Evolutionary conservation across 2,329 filamentous ascomycete genomes (phyloP).

Genomic region (Penicillium janthinellum): DNA sequence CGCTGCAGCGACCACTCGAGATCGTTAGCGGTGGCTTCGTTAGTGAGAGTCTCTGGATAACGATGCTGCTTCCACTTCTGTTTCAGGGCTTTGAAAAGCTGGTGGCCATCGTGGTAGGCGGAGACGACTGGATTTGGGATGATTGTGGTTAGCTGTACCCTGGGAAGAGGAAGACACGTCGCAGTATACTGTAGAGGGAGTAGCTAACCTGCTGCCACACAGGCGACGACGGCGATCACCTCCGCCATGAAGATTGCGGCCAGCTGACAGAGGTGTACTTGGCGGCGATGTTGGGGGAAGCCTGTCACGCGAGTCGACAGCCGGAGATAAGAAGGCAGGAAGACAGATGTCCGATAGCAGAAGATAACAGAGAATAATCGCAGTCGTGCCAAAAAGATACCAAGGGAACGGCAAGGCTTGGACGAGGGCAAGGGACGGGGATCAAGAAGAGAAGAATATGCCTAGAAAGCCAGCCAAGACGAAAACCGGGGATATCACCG

Average conservation of each 20-base stretch:
- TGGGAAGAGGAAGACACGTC: too few relatives aligned
- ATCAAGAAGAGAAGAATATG: not conserved
- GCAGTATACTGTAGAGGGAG: not conserved
- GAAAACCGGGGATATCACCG: not conserved
- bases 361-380: not conserved
- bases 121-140: conserved; percentile 28
- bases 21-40: conserved; percentile 21
- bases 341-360: not conserved
- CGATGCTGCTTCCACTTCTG: conserved; percentile 26
- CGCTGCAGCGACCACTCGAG: conserved; percentile 40
- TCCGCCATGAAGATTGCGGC: conserved; percentile 18
- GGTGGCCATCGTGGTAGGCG: conserved; percentile 35
- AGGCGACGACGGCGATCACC: conserved; percentile 26
- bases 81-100: conserved; percentile 34
- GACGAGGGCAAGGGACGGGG: not conserved
- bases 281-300: not conserved
- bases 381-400: not conserved
- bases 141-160: not conserved
- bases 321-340: not conserved
- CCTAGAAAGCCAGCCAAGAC: not conserved
- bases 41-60: conserved; percentile 10
- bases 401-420: not conserved
- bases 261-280: not conserved
- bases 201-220: conserved; percentile 26
- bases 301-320: not conserved